Percentiles rank a stretch among this genome's conserved stretches.
These are phyloP conservation scores for Aspergillus coremiiformis DNA, from an alignment of 495 filamentous ascomycete species.

Conservation along the genomic window DNA sequence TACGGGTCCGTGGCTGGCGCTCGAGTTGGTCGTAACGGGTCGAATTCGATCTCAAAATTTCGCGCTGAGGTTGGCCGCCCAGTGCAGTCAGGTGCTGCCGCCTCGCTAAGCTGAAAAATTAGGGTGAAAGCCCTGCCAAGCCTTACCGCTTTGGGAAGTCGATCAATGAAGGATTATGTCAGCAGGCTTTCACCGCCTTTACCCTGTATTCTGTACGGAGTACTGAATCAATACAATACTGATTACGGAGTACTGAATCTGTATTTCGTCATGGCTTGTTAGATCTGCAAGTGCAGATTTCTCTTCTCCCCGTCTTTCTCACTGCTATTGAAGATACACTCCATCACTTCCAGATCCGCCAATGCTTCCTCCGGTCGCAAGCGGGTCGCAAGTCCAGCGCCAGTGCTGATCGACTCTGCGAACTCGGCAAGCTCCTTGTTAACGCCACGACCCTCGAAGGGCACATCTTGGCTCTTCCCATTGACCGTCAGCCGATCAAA, in stretches of 20 bases:
- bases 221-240: no score
- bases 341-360: constrained; percentile 61
- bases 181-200: background rate
- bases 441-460: constrained; percentile 52
- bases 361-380: constrained; percentile 62
- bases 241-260: no score
- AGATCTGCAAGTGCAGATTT: constrained; percentile 20
- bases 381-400: constrained; percentile 40
- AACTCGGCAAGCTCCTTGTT: constrained; percentile 60
- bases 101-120: constrained; percentile 35
- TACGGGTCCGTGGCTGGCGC: constrained; percentile 40
- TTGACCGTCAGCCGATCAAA: constrained; percentile 49
- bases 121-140: constrained; percentile 27
- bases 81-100: constrained; percentile 30
- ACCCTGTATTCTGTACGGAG: no score
- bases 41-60: constrained; percentile 40
- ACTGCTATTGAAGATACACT: constrained; percentile 57
- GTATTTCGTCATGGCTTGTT: no score
- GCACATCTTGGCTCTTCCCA: constrained; percentile 44
- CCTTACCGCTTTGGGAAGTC: constrained; percentile 1
- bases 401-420: constrained; percentile 45
- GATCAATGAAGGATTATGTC: background rate
- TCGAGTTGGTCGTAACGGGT: constrained; percentile 45
- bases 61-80: constrained; percentile 24
- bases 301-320: constrained; percentile 46